These are phyloP conservation scores for Polygonum aviculare DNA, from an alignment of 148 eudicot genomes.

Conservation along the genomic window DNA sequence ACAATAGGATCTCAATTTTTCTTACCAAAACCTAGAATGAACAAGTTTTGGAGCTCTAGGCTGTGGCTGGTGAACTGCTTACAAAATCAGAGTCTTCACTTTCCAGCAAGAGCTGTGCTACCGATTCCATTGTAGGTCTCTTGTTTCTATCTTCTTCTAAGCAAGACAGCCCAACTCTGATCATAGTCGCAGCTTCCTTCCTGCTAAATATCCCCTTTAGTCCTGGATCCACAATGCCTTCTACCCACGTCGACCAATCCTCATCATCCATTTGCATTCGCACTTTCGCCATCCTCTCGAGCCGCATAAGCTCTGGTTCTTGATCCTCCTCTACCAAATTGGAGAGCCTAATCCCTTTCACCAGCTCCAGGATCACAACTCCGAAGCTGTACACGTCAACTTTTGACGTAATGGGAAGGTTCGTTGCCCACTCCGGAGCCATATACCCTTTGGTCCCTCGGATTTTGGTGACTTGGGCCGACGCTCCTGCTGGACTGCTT, in stretches of 20 bases:
- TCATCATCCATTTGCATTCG: conserved; percentile 17
- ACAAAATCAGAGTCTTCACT: conserved; percentile 23
- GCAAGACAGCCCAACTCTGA: conserved; percentile 34
- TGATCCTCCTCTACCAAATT: conserved; percentile 20
- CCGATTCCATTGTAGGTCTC: conserved; percentile 54
- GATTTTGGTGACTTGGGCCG: conserved; percentile 25
- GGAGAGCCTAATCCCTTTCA: conserved; percentile 51
- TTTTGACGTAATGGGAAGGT: conserved; percentile 59
- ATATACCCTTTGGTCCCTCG: conserved; percentile 73
- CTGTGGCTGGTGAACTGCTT: not conserved
- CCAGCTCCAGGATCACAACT: conserved; percentile 54
- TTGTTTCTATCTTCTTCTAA: conserved; percentile 44
- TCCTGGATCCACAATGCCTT: conserved; percentile 35
- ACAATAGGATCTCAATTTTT: too few species aligned
- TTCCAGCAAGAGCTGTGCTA: conserved; percentile 32
- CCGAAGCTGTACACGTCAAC: conserved; percentile 65
- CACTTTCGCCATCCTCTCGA: conserved; percentile 25
- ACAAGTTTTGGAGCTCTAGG: not conserved
- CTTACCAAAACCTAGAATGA: too few species aligned
- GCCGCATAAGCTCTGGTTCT: conserved; percentile 26
- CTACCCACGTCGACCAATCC: conserved; percentile 24
- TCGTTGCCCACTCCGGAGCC: conserved; percentile 72
- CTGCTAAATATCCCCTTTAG: conserved; percentile 33
- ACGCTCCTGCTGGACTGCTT: conserved; percentile 19
- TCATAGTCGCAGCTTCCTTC: conserved; percentile 36